These are phyloP conservation scores for Diaporthe citriasiana DNA, from an alignment of 2,329 filamentous ascomycete species.

Conservation along the genomic window DNA sequence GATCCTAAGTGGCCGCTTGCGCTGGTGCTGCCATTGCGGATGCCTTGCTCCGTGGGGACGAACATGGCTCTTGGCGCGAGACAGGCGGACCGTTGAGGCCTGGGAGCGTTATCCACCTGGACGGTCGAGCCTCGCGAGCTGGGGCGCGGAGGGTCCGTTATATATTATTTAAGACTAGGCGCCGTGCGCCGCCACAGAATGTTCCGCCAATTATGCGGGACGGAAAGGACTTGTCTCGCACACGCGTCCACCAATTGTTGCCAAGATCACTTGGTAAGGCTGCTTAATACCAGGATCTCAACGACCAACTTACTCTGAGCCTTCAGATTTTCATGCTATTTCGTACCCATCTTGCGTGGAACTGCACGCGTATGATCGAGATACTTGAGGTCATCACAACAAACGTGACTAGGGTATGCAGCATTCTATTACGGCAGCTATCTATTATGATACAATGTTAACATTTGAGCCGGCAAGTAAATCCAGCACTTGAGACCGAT, in stretches of 20 bases:
- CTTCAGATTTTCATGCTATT: not conserved
- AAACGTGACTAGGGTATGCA: too few relatives aligned
- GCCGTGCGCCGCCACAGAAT: conserved; percentile 11
- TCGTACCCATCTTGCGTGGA: too few relatives aligned
- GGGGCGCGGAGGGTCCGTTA: conserved; percentile 29
- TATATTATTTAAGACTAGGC: conserved; percentile 28
- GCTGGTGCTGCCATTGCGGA: conserved; percentile 11
- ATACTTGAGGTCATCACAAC: not conserved
- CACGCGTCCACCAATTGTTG: conserved; percentile 19
- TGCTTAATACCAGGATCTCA: conserved; percentile 4
- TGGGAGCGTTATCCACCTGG: conserved; percentile 12
- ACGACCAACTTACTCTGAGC: not conserved
- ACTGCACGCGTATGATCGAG: not conserved
- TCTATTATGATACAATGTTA: not conserved
- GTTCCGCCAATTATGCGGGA: conserved; percentile 29
- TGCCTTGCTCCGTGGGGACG: conserved; percentile 17
- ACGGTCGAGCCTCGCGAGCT: conserved; percentile 26
- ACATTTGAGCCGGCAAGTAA: not conserved
- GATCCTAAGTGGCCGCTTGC: not conserved
- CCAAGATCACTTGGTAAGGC: conserved; percentile 8
- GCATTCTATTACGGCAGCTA: not conserved
- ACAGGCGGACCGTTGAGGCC: not conserved
- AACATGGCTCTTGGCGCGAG: conserved; percentile 31
- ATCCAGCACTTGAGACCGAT: not conserved
- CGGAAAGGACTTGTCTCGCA: not conserved